Base-by-base conservation (phyloP, 805 yeast species). In the Blastobotrys peoriensis region DNA sequence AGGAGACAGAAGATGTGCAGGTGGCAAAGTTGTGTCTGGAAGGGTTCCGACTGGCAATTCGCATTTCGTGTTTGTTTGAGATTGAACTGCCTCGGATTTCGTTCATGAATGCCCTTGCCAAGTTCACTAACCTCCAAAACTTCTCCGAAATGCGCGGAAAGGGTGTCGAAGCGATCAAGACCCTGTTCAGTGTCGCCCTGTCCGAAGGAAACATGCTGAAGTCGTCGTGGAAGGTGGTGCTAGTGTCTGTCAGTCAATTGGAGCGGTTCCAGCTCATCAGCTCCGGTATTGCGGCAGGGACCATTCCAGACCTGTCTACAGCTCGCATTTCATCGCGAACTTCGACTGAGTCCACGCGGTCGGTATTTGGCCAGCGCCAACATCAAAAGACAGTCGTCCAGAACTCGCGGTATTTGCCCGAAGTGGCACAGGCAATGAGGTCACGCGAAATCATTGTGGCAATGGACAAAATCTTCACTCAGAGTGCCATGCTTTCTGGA, bases 191-290 rank as follows among this genome's bases (percentile, higher is more conserved):
- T 36, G 70, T 86, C 45, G 89, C 96, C 0, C 76, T 84, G 15
- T 62, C 75, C 6, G 95, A 87, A 56, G 96, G 96, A n/a, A 75
- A 86, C 48, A 68, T 69, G 47, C 68, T 93, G 52, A 75, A 75
- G 41, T 71, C 72, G 3, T 81, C 96, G 1, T 93, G 99, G 99
- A 78, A 74, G 49, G 91, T 84, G 54, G 73, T 93, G 20, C 71
- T 93, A 52, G 74, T 83, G 2, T 79, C 88, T 2, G 79, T 89
- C 41, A 87, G 97, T 1, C 97, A 91, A 64, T 76, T 93, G 39
- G 98, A 94, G 63, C 75, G 98, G 60, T 69, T 88, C 46, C 96
- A 88, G 63, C 69, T 93, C 41, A 79, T 89, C 41, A 85, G 95
- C 0, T 81, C 85, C 54, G 98, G 97, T 43, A 76, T 86, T 43